Conservation (phyloP, 495 filamentous ascomycete genomes). For the Penicillium arizonense region DNA sequence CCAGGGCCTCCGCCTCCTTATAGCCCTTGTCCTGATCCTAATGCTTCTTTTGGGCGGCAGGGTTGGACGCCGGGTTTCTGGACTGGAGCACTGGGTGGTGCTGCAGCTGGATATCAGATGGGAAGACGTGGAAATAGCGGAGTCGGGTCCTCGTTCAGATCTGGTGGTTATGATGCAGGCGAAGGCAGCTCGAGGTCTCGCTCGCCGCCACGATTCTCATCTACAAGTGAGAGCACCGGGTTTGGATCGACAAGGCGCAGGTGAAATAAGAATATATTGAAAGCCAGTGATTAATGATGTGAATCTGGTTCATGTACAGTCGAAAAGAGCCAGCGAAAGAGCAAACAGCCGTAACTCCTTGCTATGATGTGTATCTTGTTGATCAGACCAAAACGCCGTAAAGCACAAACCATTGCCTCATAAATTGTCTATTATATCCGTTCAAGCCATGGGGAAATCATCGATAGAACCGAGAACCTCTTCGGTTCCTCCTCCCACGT, state of each 20-base stretch:
- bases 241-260: conserved; percentile 86
- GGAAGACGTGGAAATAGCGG: conserved; percentile 48
- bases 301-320: neutral
- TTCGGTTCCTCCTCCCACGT: conserved; percentile 38
- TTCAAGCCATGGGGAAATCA: conserved; percentile 31
- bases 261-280: conserved; percentile 27
- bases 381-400: conserved; percentile 15
- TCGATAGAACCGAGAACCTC: conserved; percentile 43
- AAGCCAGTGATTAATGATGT: too few species aligned
- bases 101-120: conserved; percentile 67
- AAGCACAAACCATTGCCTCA: conserved; percentile 2
- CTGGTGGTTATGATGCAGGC: conserved; percentile 35
- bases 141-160: conserved; percentile 12
- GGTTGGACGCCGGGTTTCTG: conserved; percentile 88
- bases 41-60: conserved; percentile 27
- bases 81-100: conserved; percentile 71
- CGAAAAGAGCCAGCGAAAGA: neutral
- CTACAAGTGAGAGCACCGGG: conserved; percentile 72
- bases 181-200: conserved; percentile 50
- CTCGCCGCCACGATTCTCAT: conserved; percentile 48
- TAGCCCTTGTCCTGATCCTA: conserved; percentile 49
- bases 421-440: neutral
- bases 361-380: conserved; percentile 6
- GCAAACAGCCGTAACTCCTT: conserved; percentile 8
- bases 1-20: conserved; percentile 63